Percentiles rank a stretch among this genome's conserved stretches.
Evolutionary conservation across 225 moss, liverwort and hornwort species (phyloP).

Genomic region (Ulota crispa): DNA sequence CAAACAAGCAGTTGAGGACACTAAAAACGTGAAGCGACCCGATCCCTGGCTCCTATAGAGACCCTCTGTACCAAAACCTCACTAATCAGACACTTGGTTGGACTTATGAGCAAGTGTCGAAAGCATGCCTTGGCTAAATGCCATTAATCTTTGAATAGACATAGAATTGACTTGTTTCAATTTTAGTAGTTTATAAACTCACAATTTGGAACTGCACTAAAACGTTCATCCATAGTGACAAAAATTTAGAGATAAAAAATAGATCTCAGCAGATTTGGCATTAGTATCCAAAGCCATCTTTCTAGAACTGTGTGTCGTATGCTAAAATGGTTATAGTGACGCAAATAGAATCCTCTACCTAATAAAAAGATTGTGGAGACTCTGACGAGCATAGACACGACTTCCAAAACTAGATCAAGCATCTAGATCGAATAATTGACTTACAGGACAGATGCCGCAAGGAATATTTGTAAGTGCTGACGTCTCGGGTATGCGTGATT

Average conservation of each 20-base stretch:
- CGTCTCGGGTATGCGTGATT: constrained; percentile 75
- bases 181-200: not conserved
- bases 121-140: not conserved
- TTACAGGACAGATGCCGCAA: constrained; percentile 90
- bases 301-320: not conserved
- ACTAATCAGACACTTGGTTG: not conserved
- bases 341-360: not conserved
- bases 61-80: not conserved
- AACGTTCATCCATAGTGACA: not conserved
- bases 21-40: not conserved
- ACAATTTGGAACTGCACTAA: not conserved
- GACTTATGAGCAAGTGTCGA: not conserved
- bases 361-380: not conserved
- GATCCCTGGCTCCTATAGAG: not conserved
- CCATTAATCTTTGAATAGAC: not conserved
- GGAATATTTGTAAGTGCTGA: constrained; percentile 91
- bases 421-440: not conserved
- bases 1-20: constrained; percentile 2
- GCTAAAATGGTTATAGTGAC: not conserved
- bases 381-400: not conserved
- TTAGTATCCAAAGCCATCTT: not conserved
- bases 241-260: not conserved
- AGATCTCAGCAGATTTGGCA: not conserved
- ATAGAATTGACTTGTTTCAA: not conserved
- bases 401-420: not conserved